Evolutionary conservation across 2,329 filamentous ascomycete genomes (phyloP).

Genomic region (Helotiales sp.): DNA sequence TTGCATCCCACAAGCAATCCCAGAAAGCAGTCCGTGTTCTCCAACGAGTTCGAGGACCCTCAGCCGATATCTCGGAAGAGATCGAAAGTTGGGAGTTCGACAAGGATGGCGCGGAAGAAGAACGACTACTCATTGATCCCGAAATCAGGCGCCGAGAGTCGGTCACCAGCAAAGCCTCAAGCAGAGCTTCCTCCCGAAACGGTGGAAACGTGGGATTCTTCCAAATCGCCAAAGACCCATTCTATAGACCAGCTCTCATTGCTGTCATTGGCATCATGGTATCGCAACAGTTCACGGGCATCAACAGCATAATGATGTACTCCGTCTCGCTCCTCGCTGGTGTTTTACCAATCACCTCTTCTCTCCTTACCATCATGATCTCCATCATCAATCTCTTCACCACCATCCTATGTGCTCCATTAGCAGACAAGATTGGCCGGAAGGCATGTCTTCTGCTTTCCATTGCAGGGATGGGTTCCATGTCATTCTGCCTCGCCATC

Average conservation of each 20-base stretch:
- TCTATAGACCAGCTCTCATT: constrained; percentile 72
- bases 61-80: constrained; percentile 72
- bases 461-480: constrained; percentile 80
- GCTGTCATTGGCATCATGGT: constrained; percentile 90
- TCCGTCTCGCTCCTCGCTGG: constrained; percentile 84
- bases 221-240: constrained; percentile 64
- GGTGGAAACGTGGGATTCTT: constrained; percentile 56
- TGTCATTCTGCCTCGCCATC: constrained; percentile 74
- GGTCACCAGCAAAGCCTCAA: constrained; percentile 28
- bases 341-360: constrained; percentile 78
- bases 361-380: constrained; percentile 82
- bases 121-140: constrained; percentile 28
- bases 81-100: constrained; percentile 58
- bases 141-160: constrained; percentile 25
- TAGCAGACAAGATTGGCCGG: constrained; percentile 84
- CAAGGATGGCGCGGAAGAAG: constrained; percentile 29
- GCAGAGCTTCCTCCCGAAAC: neutral
- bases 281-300: constrained; percentile 87
- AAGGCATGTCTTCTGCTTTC: constrained; percentile 83
- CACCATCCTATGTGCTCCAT: constrained; percentile 77
- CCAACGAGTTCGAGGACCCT: constrained; percentile 71
- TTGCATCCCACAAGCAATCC: constrained; percentile 65
- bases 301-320: constrained; percentile 99
- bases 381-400: constrained; percentile 84
- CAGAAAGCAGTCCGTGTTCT: constrained; percentile 65